Base-by-base conservation (phyloP, 257 asterid genomes). In the Rubia yunnanensis region DNA sequence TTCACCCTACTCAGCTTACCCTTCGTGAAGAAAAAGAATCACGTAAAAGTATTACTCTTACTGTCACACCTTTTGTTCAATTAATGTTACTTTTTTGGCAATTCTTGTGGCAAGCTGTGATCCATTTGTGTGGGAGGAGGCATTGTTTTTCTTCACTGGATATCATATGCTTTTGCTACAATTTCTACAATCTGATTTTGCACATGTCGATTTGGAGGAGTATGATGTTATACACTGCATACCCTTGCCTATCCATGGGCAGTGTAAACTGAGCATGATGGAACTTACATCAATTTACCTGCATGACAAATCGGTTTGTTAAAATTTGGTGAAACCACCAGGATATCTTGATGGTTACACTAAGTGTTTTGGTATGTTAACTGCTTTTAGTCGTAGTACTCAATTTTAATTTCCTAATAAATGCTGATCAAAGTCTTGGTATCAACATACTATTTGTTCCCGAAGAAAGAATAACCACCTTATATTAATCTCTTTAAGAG, bases 231-330 rank as follows among this genome's bases (percentile, higher is more conserved):
- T n/a, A n/a, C n/a, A n/a, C n/a, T n/a, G n/a, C n/a, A n/a, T n/a
- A n/a, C n/a, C 44, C 70, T 54, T 67, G n/a, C n/a, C 32, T 15
- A 63, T 67, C 5, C 13, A 6, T 38, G 26, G 66, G 50, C 26
- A 15, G 35, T 18, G 35, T 28, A 22, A 7, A 28, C 11, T 1
- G 62, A 14, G 62, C 6, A 22, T 53, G 31, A 10, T 6, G 24
- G 52, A 32, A 13, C 2, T 44, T 35, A 7, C 14, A 55, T 38
- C 30, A 28, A 20, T 13, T 20, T 2, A 65, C 28, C 34, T 20
- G 26, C 1, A 1, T 35, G 0, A 4, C 4, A 14, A 38, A 3
- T 18, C 46, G n/a, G 38, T 24, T 59, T 17, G 11, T 35, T 60
- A n/a, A 48, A 6, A n/a, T n/a, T n/a, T n/a, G 31, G 15, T 15